phyloP scores from a whole-genome alignment of 768 basidiomycete species.

The Calocera viscosa region DNA sequence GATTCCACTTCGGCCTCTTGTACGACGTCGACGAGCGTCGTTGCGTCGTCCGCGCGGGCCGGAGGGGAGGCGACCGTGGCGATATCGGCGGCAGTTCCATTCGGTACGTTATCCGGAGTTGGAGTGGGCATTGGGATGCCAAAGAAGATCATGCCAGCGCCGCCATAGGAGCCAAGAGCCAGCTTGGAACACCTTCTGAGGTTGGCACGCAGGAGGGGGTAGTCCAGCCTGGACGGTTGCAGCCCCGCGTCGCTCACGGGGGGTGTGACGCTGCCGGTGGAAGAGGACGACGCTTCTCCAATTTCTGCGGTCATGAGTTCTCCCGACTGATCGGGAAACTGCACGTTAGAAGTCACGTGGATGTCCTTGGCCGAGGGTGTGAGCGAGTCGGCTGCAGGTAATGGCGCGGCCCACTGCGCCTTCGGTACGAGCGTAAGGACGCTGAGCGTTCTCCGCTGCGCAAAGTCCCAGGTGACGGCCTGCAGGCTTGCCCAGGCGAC shows the following conservation, averaged over 20 bases:
- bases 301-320: slow-evolving; percentile 74
- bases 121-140: slow-evolving; percentile 38
- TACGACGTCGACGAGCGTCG: slow-evolving; percentile 50
- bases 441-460: slow-evolving; percentile 57
- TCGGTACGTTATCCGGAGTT: not conserved
- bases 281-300: slow-evolving; percentile 35
- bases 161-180: slow-evolving; percentile 74
- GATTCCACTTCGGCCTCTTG: slow-evolving; percentile 56
- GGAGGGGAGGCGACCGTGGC: too few relatives aligned
- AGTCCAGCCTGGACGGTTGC: not conserved
- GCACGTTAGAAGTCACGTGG: slow-evolving; percentile 59
- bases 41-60: slow-evolving; percentile 14
- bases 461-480: slow-evolving; percentile 68
- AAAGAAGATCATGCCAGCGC: slow-evolving; percentile 68
- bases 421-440: slow-evolving; percentile 50
- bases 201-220: slow-evolving; percentile 40
- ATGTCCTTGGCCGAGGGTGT: slow-evolving; percentile 24
- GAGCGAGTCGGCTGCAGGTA: not conserved
- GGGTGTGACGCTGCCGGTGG: not conserved
- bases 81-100: not conserved
- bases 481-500: slow-evolving; percentile 73
- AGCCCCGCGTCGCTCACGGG: not conserved
- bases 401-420: slow-evolving; percentile 17
- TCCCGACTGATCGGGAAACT: slow-evolving; percentile 47
- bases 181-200: slow-evolving; percentile 71